phyloP scores from a whole-genome alignment of 768 basidiomycete genomes.

The Piloderma croceum region DNA sequence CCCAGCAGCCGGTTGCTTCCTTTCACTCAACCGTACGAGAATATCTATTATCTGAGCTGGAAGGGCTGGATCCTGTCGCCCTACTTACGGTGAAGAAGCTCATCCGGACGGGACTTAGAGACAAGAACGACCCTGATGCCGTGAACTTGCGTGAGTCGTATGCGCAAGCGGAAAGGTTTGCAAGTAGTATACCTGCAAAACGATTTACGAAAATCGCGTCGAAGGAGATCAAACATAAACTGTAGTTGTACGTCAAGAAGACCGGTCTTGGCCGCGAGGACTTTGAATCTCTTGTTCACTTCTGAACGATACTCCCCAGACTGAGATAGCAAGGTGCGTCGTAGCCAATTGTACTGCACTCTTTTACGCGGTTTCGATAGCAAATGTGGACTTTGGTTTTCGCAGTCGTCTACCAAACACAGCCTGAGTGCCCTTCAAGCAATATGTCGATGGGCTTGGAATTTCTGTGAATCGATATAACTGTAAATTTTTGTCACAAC shows the following conservation, averaged over 20 bases:
- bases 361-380: too few species aligned
- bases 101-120: conserved; percentile 49
- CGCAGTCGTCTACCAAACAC: too few species aligned
- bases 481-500: too few species aligned
- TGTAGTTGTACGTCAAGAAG: conserved; percentile 32
- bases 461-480: too few species aligned
- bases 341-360: too few species aligned
- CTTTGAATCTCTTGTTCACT: background rate
- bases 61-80: conserved; percentile 52
- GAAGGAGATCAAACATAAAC: conserved; percentile 63
- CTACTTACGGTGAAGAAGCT: conserved; percentile 49
- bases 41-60: conserved; percentile 48
- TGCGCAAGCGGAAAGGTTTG: conserved; percentile 60
- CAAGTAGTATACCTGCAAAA: conserved; percentile 48
- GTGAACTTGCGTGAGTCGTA: conserved; percentile 67
- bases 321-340: too few species aligned
- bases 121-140: conserved; percentile 59
- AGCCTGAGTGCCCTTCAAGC: too few species aligned
- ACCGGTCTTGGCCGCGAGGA: background rate
- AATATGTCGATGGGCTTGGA: too few species aligned
- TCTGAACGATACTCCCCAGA: too few species aligned
- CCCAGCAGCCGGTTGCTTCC: conserved; percentile 40
- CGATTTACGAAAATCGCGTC: conserved; percentile 53
- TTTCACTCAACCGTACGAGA: conserved; percentile 51
- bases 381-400: too few species aligned